phyloP scores from a whole-genome alignment of 176 grass and related monocot species.

The Pharus latifolius region DNA sequence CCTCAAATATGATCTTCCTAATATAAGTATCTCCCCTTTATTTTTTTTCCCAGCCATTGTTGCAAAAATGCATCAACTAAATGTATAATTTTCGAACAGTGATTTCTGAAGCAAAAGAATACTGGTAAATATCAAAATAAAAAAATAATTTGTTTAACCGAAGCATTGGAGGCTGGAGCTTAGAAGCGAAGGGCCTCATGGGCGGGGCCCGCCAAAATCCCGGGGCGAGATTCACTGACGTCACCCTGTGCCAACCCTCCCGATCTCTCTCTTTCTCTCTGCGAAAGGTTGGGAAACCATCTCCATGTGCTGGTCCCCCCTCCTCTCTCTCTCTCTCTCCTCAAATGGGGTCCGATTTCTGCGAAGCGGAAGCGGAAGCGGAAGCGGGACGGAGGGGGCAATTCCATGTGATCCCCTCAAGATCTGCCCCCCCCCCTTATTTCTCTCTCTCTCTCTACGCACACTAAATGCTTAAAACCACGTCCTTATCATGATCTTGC shows the following conservation, averaged over 20 bases:
- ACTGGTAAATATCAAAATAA: too few relatives aligned
- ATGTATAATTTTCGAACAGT: too few relatives aligned
- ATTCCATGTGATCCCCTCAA: constrained; percentile 40
- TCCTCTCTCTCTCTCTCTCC: background rate
- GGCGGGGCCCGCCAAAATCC: constrained; percentile 36
- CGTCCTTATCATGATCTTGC: background rate
- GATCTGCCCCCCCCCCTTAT: constrained; percentile 15
- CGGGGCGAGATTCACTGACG: constrained; percentile 54
- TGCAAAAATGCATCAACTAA: too few relatives aligned
- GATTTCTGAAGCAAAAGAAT: too few relatives aligned
- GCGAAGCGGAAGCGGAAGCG: too few relatives aligned
- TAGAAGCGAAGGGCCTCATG: constrained; percentile 8
- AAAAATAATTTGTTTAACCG: too few relatives aligned
- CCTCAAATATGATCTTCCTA: too few relatives aligned
- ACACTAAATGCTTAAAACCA: background rate
- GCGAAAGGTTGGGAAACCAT: background rate
- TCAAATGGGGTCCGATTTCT: background rate
- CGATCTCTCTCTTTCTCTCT: background rate
- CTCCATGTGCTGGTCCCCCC: background rate
- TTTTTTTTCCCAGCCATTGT: too few relatives aligned
- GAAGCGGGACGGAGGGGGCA: background rate
- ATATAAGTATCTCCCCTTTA: too few relatives aligned
- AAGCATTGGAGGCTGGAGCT: background rate
- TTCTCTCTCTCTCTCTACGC: background rate
- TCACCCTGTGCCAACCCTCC: constrained; percentile 18